phyloP scores from a whole-genome alignment of 805 yeast genomes.

The Hanseniaspora thailandica region DNA sequence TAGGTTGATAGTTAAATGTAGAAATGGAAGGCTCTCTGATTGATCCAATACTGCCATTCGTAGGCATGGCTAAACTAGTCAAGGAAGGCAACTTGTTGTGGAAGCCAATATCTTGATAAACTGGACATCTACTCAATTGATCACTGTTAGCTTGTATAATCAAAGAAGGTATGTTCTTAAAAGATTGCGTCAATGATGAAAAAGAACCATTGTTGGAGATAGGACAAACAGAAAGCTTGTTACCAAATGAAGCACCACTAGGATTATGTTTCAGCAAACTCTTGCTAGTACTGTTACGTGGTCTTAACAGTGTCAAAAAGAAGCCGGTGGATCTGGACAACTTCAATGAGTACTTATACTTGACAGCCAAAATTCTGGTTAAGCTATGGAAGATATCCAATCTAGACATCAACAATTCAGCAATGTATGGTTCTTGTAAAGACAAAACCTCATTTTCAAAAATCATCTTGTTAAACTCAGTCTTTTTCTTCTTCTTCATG shows the following conservation, averaged over 20 bases:
- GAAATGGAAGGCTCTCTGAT: constrained; percentile 1
- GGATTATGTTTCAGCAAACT: not conserved
- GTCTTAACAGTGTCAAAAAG: constrained; percentile 31
- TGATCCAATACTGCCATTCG: not conserved
- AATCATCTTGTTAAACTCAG: constrained; percentile 19
- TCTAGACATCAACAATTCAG: constrained; percentile 31
- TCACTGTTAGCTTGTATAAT: constrained; percentile 27
- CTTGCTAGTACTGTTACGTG: constrained; percentile 22
- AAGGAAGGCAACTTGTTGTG: constrained; percentile 18
- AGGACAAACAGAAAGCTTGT: constrained; percentile 11
- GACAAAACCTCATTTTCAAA: constrained; percentile 21
- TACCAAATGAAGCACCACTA: not conserved
- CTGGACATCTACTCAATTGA: constrained; percentile 29
- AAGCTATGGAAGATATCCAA: constrained; percentile 34
- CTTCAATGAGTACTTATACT: constrained; percentile 60
- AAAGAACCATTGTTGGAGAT: constrained; percentile 22
- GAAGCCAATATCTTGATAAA: constrained; percentile 30
- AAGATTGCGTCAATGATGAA: constrained; percentile 23
- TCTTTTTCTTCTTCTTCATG: constrained; percentile 18
- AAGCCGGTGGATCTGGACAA: constrained; percentile 45
- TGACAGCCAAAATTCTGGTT: constrained; percentile 38
- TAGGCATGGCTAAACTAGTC: not conserved
- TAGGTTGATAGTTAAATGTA: constrained; percentile 12
- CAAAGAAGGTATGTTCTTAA: constrained; percentile 27
- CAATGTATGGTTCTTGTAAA: constrained; percentile 22